Base-by-base conservation (phyloP, 2,329 filamentous ascomycete species). In the Epichloe typhina region DNA sequence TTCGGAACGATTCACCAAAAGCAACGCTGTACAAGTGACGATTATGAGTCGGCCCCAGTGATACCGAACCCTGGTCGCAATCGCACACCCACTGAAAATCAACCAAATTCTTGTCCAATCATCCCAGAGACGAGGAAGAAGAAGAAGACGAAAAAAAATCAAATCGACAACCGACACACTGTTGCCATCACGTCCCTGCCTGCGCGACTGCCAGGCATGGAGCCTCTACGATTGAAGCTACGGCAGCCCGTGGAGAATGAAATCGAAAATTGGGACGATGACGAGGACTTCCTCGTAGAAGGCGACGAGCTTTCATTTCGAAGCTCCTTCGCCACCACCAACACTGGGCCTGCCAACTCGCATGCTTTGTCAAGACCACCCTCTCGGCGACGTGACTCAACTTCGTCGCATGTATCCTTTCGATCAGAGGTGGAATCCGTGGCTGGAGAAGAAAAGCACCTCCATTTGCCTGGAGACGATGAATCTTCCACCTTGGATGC, bases 391-490 rank as follows among this genome's bases (percentile, higher is more conserved):
- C 80, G 86, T 56, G 85, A 89, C 60, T 89, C 86, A 17, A 80
- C 85, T 51, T 95, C 90, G 1, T 95, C 87, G 52, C 84, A 87
- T 58, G 71, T 82, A 57, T 94, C 89, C 17, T 80, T 88, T 60
- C 84, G 84, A 59, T 95, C 88, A 50, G 90, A 94, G 62, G 78
- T 88, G 45, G 84, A 88, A 49, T 88, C 84, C 1, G 72, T 81
- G 56, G 77, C 79, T 51, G 86, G 82, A 54, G 88, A 94, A 61
- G 88, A 95, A 67, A 89, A 83, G 73, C 88, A 96, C 59, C 78
- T 97, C 21, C 79, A 91, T 58, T 72, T 97, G 33, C 83, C 88
- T 2, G 86, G 84, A 46, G 86, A 93, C 63, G 90, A 96, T 64
- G 87, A 95, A 60, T 77, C 80, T 55, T 88, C 88, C 1, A 94